Conservation (phyloP, 371 early-diverging fungal genomes). For the Circinella minor region DNA sequence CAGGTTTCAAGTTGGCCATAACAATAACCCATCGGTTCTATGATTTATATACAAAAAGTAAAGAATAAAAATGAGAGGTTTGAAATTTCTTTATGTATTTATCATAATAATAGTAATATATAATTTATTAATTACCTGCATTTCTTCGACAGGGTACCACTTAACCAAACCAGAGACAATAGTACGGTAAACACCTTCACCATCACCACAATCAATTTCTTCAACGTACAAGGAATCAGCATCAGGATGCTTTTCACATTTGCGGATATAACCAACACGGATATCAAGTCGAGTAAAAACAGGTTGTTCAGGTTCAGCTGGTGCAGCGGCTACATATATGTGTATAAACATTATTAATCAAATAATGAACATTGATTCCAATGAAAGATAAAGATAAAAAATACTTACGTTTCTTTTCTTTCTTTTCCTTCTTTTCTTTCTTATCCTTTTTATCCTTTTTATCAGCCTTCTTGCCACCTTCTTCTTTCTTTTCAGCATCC, state of each 20-base stretch:
- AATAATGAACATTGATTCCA: not conserved
- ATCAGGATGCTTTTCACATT: constrained; percentile 87
- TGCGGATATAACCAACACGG: constrained; percentile 88
- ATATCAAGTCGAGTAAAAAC: constrained; percentile 85
- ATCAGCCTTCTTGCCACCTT: not conserved
- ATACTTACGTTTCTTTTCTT: constrained; percentile 39
- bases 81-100: too few species aligned
- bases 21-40: constrained; percentile 51
- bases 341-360: constrained; percentile 4
- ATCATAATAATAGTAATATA: too few species aligned
- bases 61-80: too few species aligned
- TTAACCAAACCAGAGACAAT: constrained; percentile 95
- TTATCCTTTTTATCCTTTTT: constrained; percentile 48
- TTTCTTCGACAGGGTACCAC: constrained; percentile 86
- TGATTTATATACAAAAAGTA: too few species aligned
- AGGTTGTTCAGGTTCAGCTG: constrained; percentile 64
- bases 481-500: constrained; percentile 47
- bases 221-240: constrained; percentile 96
- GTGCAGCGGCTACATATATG: constrained; percentile 31
- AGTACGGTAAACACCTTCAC: constrained; percentile 82
- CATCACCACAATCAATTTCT: constrained; percentile 85
- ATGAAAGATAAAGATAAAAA: not conserved
- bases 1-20: constrained; percentile 91
- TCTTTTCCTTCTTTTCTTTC: constrained; percentile 65
- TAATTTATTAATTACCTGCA: constrained; percentile 55